Evolutionary conservation across 2,329 filamentous ascomycete species (phyloP).

Genomic region (Metarhizium rileyi): DNA sequence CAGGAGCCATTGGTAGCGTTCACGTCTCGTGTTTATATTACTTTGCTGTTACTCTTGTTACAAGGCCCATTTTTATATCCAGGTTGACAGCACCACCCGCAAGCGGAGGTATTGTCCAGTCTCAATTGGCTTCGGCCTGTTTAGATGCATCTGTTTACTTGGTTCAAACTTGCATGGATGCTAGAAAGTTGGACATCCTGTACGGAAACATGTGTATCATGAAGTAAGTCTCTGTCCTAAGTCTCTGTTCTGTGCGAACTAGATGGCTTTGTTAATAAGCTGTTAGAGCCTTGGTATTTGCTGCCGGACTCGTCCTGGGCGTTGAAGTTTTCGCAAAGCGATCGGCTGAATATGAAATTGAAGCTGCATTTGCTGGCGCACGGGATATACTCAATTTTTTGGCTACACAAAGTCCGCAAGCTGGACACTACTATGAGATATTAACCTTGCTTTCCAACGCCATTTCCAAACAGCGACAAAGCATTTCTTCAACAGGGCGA

Average conservation of each 20-base stretch:
- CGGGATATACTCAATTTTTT: conserved; percentile 39
- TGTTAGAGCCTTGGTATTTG: conserved; percentile 42
- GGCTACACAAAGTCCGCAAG: conserved; percentile 41
- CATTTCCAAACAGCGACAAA: conserved; percentile 29
- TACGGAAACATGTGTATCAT: conserved; percentile 49
- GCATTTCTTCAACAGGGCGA: conserved; percentile 12
- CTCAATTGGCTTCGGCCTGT: conserved; percentile 39
- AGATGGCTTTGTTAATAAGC: background rate
- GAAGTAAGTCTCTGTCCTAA: conserved; percentile 37
- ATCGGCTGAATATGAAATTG: conserved; percentile 33
- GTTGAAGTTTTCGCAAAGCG: conserved; percentile 44
- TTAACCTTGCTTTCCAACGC: conserved; percentile 36
- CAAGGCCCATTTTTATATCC: conserved; percentile 44
- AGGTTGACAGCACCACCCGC: conserved; percentile 31
- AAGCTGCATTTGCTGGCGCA: conserved; percentile 39
- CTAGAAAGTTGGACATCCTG: conserved; percentile 32
- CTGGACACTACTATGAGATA: conserved; percentile 48
- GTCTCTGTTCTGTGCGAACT: conserved; percentile 8
- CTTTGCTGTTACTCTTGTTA: conserved; percentile 47
- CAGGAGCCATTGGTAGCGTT: conserved; percentile 36
- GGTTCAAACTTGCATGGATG: conserved; percentile 42
- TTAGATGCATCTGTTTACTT: conserved; percentile 46
- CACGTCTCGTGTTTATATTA: conserved; percentile 50
- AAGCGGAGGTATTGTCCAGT: conserved; percentile 16
- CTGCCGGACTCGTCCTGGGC: conserved; percentile 45